These are phyloP conservation scores for Tricholomella constricta DNA, from an alignment of 768 basidiomycete genomes.

Conservation along the genomic window DNA sequence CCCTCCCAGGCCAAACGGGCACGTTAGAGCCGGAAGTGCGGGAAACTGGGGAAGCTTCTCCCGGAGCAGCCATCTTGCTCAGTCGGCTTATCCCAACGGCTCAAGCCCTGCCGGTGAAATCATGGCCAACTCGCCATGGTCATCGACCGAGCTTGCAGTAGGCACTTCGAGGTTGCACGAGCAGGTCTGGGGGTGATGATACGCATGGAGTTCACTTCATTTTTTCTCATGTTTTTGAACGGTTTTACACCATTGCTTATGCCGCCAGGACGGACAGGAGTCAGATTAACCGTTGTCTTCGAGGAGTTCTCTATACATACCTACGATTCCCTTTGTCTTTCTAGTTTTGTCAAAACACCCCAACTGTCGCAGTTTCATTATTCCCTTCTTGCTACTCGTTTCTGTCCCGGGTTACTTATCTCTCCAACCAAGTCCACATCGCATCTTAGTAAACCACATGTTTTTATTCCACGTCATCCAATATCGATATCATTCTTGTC, in stretches of 20 bases:
- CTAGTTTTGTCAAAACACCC: conserved; percentile 18
- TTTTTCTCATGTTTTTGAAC: conserved; percentile 25
- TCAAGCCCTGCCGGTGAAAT: conserved; percentile 60
- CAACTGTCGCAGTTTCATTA: conserved; percentile 24
- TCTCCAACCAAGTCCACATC: conserved; percentile 36
- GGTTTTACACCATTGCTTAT: conserved; percentile 31
- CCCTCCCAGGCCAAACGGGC: conserved; percentile 57
- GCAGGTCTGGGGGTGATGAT: conserved; percentile 56
- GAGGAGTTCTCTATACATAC: conserved; percentile 20
- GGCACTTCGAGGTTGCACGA: conserved; percentile 57
- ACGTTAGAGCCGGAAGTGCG: conserved; percentile 77
- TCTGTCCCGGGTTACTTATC: conserved; percentile 42
- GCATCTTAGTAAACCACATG: conserved; percentile 43
- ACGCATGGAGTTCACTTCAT: conserved; percentile 4
- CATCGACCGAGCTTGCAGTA: conserved; percentile 51
- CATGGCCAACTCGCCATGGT: conserved; percentile 62
- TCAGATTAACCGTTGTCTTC: conserved; percentile 16
- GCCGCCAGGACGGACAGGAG: conserved; percentile 46
- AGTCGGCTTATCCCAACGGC: conserved; percentile 54
- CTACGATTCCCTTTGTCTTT: conserved; percentile 19
- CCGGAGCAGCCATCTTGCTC: conserved; percentile 52
- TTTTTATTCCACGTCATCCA: conserved; percentile 47
- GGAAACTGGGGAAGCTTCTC: conserved; percentile 76
- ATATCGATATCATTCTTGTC: conserved; percentile 35
- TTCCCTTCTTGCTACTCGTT: conserved; percentile 36